Evolutionary conservation across 164 flowering plant genomes (phyloP).

Genomic region (Sextonia rubra): DNA sequence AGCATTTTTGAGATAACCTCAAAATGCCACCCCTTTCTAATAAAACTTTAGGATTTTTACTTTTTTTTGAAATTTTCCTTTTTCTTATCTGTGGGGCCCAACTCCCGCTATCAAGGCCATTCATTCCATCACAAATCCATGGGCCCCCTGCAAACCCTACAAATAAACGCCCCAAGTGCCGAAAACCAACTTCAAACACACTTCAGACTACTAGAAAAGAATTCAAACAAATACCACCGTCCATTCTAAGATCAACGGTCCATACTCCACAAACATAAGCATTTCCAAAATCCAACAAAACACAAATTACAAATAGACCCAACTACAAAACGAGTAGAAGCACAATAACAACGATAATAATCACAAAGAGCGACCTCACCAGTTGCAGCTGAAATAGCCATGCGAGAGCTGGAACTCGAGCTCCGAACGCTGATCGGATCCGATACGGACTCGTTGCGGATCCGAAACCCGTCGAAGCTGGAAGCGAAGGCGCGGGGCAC

Average conservation of each 20-base stretch:
- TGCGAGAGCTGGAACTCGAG: slow-evolving; percentile 20
- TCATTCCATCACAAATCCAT: neutral
- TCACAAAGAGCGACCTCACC: slow-evolving; percentile 13
- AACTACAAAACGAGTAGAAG: neutral
- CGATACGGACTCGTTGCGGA: slow-evolving; percentile 9
- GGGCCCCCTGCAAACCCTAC: neutral
- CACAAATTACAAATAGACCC: neutral
- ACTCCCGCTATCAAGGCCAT: neutral
- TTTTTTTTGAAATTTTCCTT: neutral
- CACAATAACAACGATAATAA: neutral
- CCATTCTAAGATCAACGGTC: neutral
- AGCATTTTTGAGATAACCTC: neutral
- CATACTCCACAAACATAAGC: neutral
- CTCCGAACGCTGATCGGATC: slow-evolving; percentile 13
- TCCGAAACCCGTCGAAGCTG: slow-evolving; percentile 12
- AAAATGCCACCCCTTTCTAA: neutral
- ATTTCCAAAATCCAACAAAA: neutral
- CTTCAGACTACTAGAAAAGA: neutral
- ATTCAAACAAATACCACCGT: neutral
- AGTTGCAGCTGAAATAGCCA: slow-evolving; percentile 26
- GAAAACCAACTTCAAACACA: no score
- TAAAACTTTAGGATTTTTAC: neutral
- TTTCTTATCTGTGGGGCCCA: neutral
- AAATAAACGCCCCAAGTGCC: no score
- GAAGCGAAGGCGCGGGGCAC: slow-evolving; percentile 9